phyloP scores from a whole-genome alignment of 441 rosid species.

The Erodium trifolium region DNA sequence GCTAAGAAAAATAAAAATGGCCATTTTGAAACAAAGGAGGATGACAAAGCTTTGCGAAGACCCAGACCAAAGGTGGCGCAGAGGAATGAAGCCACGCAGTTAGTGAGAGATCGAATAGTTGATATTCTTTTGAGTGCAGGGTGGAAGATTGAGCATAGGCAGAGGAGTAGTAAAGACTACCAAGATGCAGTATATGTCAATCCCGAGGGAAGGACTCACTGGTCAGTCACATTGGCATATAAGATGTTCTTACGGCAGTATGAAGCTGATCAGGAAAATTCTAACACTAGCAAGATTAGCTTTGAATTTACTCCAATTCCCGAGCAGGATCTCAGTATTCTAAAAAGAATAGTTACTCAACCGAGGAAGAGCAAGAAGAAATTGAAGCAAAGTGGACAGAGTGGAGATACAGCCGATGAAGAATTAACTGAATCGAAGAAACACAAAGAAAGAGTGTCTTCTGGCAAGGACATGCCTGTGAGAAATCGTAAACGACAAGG shows the following conservation, averaged over 20 bases:
- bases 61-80: conserved; percentile 10
- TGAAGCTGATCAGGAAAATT: conserved; percentile 36
- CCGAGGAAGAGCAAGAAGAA: conserved; percentile 40
- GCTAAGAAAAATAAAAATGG: conserved; percentile 11
- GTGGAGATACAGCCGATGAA: conserved; percentile 22
- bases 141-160: conserved; percentile 80
- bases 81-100: conserved; percentile 35
- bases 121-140: conserved; percentile 69
- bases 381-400: conserved; percentile 10
- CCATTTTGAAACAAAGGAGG: not conserved
- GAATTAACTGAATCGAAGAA: conserved; percentile 9
- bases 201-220: conserved; percentile 85
- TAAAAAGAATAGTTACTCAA: conserved; percentile 38
- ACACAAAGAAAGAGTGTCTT: conserved; percentile 5
- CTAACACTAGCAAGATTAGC: conserved; percentile 30
- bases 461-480: conserved; percentile 21
- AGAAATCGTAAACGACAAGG: conserved; percentile 42
- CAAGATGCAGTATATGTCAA: conserved; percentile 84
- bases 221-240: conserved; percentile 94
- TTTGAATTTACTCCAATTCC: conserved; percentile 58
- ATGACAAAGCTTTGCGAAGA: conserved; percentile 10
- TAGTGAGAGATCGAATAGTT: conserved; percentile 62
- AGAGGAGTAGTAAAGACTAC: conserved; percentile 49
- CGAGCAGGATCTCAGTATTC: conserved; percentile 57
- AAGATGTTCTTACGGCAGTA: conserved; percentile 42